Conservation (phyloP, 495 filamentous ascomycete species). For the Penicillium verhagenii region DNA sequence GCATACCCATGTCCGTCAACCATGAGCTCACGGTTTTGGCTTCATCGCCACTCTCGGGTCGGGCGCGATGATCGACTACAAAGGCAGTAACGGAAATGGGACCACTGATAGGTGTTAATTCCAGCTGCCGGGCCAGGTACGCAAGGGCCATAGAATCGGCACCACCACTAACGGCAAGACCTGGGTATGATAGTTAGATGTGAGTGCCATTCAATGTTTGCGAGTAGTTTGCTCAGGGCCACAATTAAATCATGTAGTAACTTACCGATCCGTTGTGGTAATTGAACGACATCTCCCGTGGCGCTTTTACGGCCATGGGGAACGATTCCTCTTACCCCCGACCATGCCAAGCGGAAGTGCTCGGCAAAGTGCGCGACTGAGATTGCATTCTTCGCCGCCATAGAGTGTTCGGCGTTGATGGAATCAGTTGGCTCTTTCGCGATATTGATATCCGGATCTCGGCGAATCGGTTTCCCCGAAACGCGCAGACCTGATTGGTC, state of each 20-base stretch:
- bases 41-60: conserved; percentile 66
- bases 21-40: conserved; percentile 57
- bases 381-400: conserved; percentile 39
- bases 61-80: conserved; percentile 76
- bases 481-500: too few relatives aligned
- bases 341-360: conserved; percentile 50
- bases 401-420: conserved; percentile 1
- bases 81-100: conserved; percentile 55
- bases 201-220: not conserved
- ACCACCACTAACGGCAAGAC: conserved; percentile 85
- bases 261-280: conserved; percentile 15
- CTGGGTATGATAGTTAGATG: conserved; percentile 40
- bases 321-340: conserved; percentile 26
- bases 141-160: conserved; percentile 96
- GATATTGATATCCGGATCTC: conserved; percentile 2
- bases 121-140: conserved; percentile 58
- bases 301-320: not conserved
- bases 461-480: not conserved
- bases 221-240: not conserved
- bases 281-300: not conserved
- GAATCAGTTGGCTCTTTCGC: conserved; percentile 4
- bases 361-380: conserved; percentile 50
- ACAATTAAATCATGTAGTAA: not conserved
- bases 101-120: conserved; percentile 21
- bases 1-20: conserved; percentile 44